Percentiles rank a stretch among this genome's conserved stretches.
These are phyloP conservation scores for Tetrastigma voinierianum DNA, from an alignment of 164 flowering plant species.

Conservation along the genomic window DNA sequence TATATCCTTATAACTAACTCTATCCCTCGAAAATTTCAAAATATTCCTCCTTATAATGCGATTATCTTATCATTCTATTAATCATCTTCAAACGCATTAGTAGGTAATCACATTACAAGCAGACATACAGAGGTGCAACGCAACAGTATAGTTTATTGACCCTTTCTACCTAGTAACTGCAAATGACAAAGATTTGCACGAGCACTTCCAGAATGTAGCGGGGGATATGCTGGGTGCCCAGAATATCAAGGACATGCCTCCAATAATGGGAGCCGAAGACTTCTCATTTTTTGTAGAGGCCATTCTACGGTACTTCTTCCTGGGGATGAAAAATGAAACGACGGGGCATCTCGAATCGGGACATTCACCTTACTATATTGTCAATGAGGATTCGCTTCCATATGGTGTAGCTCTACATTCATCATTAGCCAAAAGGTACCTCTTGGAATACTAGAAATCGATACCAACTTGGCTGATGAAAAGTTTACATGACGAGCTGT, in stretches of 20 bases:
- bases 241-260: conserved; percentile 21
- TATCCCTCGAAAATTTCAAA: not conserved
- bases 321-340: too few relatives aligned
- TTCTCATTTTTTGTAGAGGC: conserved; percentile 32
- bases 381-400: conserved; percentile 42
- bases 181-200: conserved; percentile 31
- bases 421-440: conserved; percentile 29
- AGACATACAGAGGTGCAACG: conserved; percentile 39
- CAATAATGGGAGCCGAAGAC: conserved; percentile 41
- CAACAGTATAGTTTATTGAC: conserved; percentile 22
- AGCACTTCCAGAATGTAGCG: conserved; percentile 24
- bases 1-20: not conserved
- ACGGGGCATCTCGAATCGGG: conserved; percentile 27
- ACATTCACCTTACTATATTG: conserved; percentile 26
- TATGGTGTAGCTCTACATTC: conserved; percentile 45
- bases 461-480: conserved; percentile 1
- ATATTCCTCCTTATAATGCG: not conserved
- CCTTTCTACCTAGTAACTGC: conserved; percentile 24
- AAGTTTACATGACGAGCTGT: conserved; percentile 30
- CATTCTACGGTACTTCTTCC: conserved; percentile 34
- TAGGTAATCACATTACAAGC: conserved; percentile 41
- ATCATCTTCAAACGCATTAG: not conserved
- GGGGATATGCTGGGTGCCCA: conserved; percentile 29
- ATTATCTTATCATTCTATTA: too few relatives aligned
- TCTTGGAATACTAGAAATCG: conserved; percentile 14